Percentiles rank a stretch among this genome's conserved stretches.
Conservation (phyloP, 345 rosid species). For the Aurinia saxatilis region DNA sequence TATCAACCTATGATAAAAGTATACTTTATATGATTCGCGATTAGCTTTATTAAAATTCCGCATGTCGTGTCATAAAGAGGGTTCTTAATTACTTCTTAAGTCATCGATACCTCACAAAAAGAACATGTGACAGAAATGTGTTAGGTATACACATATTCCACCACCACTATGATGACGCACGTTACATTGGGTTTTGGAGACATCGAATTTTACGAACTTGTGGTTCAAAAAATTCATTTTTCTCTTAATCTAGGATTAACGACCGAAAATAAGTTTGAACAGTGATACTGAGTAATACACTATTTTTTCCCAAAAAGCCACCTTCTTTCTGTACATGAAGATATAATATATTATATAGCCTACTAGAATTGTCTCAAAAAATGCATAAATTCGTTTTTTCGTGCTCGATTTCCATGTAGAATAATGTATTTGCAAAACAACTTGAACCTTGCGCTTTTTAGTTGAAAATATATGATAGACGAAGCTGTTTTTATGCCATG, state of each 20-base stretch:
- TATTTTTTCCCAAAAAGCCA: too few relatives aligned
- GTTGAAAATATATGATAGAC: too few relatives aligned
- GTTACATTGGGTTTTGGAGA: not conserved
- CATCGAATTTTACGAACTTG: not conserved
- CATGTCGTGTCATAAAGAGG: not conserved
- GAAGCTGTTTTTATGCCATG: too few relatives aligned
- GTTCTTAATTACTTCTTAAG: not conserved
- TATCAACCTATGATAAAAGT: not conserved
- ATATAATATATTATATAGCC: too few relatives aligned
- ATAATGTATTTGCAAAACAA: too few relatives aligned
- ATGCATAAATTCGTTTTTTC: too few relatives aligned
- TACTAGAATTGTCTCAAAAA: too few relatives aligned
- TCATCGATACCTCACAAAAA: not conserved
- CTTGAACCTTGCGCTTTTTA: too few relatives aligned
- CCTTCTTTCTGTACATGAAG: too few relatives aligned
- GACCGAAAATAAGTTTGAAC: not conserved
- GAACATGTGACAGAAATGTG: slow-evolving; percentile 7
- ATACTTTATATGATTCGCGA: not conserved
- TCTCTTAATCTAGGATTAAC: not conserved
- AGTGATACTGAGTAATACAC: too few relatives aligned
- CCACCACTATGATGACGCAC: not conserved
- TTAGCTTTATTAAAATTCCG: not conserved
- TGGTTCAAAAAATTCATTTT: too few relatives aligned
- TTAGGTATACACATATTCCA: slow-evolving; percentile 2
- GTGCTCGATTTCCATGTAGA: too few relatives aligned